Evolutionary conservation across 139 green algal genomes (phyloP), one percentile per base, ranked within the genome.

Genomic region (Zygnema circumcarinatum): DNA sequence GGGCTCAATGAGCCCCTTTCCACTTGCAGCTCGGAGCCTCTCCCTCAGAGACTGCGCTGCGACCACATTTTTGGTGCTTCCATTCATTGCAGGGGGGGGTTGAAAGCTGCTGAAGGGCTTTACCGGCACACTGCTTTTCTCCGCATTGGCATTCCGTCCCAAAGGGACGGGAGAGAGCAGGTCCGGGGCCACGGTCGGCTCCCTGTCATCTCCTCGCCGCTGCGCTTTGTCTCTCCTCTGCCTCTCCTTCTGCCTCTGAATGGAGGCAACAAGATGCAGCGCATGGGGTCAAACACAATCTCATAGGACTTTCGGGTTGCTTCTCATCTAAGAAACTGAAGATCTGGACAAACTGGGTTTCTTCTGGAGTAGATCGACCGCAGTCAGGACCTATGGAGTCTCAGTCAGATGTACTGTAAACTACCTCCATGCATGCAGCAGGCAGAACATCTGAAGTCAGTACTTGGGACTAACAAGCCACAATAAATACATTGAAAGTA

Each of bases 41-140:
- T 38, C 86, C 7, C 74, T 67, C 33, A 94, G 56, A 67, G 56
- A 75, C 25, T 85, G 80, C 47, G 91, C 91, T 7, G 91, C 89
- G 16, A 38, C 47, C 84, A 88, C 83, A 82, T 94, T 94, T 25
- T 38, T 87, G 3, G 2, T 62, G 41, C 38, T 69, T 31, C 38
- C 67, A 78, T 39, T 52, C 69, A 16, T 20, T 3, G 36, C 69
- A 39, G 35, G 69, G 3, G 36, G 35, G 11, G 11, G 16, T 41
- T 25, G 11, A 78, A 16, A 3, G 16, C 11, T 38, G 69, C 69
- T 38, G 3, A n/a, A 16, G 69, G 69, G 7, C 35, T 78, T 78
- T 39, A 41, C 69, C 69, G 79, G 7, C 67, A 25, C 74, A 74
- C 83, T 81, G 52, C 76, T 81, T 40, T 36, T 47, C 67, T 29